Conservation (phyloP, 163 green algal species). For the Chlamydomonas reinhardtii region DNA sequence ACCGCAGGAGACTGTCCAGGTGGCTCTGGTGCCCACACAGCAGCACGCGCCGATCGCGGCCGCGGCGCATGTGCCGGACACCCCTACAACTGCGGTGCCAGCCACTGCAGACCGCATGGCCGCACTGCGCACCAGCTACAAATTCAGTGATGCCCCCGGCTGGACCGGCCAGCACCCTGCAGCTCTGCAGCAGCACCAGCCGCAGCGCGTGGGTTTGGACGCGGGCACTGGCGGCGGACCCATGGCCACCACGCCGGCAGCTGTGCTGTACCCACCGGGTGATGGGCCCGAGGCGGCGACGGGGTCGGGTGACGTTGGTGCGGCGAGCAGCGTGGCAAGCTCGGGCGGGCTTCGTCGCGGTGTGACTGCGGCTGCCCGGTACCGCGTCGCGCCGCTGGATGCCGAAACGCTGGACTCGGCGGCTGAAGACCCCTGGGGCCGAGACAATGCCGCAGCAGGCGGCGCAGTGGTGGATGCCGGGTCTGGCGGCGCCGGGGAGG, state of each 20-base stretch:
- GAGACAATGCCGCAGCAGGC: neutral
- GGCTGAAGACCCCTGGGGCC: neutral
- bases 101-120: neutral
- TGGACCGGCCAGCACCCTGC: neutral
- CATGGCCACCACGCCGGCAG: neutral
- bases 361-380: conserved; percentile 36
- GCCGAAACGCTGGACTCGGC: neutral
- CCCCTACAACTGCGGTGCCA: neutral
- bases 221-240: no score
- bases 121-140: conserved; percentile 14
- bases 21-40: conserved; percentile 36
- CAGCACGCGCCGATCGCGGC: neutral
- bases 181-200: conserved; percentile 8
- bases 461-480: neutral
- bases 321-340: neutral
- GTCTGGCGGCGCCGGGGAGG: neutral
- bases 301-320: neutral
- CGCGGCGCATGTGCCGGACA: neutral
- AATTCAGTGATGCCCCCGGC: conserved; percentile 13
- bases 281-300: neutral
- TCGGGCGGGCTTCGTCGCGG: conserved; percentile 30
- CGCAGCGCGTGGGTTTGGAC: neutral
- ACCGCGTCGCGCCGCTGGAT: conserved; percentile 29
- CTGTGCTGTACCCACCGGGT: conserved; percentile 37
- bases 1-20: conserved; percentile 31